phyloP scores from a whole-genome alignment of 169 alveolate genomes.

The Cyclospora cayetanensis region DNA sequence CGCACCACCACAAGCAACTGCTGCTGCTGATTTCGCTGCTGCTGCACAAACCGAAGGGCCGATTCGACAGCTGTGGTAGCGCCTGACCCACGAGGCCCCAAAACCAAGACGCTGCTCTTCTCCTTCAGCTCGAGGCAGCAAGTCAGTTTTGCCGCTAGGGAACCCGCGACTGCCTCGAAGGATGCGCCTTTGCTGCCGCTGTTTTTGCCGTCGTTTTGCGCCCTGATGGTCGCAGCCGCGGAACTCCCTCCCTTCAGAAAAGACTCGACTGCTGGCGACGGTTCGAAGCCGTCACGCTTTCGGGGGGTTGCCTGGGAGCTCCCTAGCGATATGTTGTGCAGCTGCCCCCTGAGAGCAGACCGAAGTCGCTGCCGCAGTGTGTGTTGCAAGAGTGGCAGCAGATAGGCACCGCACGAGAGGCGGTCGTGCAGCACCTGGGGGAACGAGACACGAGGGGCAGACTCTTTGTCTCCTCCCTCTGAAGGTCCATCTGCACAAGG shows the following conservation, averaged over 20 bases:
- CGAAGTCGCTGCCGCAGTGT: slow-evolving; percentile 45
- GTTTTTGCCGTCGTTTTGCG: neutral
- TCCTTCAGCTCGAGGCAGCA: slow-evolving; percentile 67
- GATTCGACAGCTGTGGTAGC: slow-evolving; percentile 46
- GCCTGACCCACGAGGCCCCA: slow-evolving; percentile 65
- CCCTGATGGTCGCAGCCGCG: slow-evolving; percentile 4
- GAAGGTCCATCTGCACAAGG: too few relatives aligned
- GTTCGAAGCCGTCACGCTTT: neutral
- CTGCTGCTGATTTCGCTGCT: slow-evolving; percentile 23
- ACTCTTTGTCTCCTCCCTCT: too few relatives aligned
- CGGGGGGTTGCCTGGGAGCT: neutral
- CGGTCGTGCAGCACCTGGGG: neutral
- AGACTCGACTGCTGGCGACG: slow-evolving; percentile 1
- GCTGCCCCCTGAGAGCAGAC: slow-evolving; percentile 23
- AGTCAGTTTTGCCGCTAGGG: slow-evolving; percentile 35
- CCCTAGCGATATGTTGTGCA: neutral
- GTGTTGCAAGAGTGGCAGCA: slow-evolving; percentile 38
- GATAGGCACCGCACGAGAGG: neutral
- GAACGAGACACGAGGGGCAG: too few relatives aligned
- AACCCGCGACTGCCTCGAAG: slow-evolving; percentile 51
- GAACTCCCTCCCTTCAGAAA: neutral
- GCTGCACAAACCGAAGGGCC: slow-evolving; percentile 44
- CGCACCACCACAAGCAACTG: slow-evolving; percentile 39
- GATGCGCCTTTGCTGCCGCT: slow-evolving; percentile 41
- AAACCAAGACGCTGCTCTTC: slow-evolving; percentile 58